Base-by-base conservation (phyloP, 176 grass and related monocot species). In the Avena insularis region DNA sequence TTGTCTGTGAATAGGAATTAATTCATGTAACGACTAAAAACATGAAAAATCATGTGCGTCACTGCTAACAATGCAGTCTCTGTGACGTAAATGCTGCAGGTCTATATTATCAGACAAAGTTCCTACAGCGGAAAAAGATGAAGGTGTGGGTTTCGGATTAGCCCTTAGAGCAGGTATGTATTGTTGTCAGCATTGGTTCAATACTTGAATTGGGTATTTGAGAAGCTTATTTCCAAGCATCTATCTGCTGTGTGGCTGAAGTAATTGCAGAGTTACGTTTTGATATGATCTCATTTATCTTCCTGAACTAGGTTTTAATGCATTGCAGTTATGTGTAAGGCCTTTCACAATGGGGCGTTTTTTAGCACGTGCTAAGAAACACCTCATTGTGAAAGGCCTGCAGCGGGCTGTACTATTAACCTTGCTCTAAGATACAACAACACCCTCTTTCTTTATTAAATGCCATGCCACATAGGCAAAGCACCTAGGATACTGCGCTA, bases 41-140 rank as follows among this genome's bases (percentile, higher is more conserved):
- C 43, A 8, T 33, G 35, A 1, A 71, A 59, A 67, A 66, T 61
- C 1, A 27, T 84, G 49, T 49, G 60, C 12, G 5, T 9, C 62
- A 12, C 55, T 55, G 12, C 73, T 90, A 31, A 90, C 33, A 5
- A 57, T 72, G 54, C 17, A 35, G 25, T 9, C 21, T 78, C 54
- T 63, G 2, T 46, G 55, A 62, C 58, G 54, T 29, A 6, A 87
- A 90, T 87, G 56, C 10, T 88, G 35, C 86, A 95, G 90, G 90
- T 95, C 50, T 92, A 93, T 74, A 95, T 98, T 77, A 86, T 93
- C 25, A 89, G 93, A 43, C 89, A 81, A 63, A 94, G 90, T 38
- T 89, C 90, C 57, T 98, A 93, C 63, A 20, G 92, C 53, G 82
- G 87, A 89, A 62, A 67, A 36, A 48, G 75, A 87, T 71, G 36